Conservation (phyloP, 495 filamentous ascomycete genomes). For the Penicillium egyptiacum region DNA sequence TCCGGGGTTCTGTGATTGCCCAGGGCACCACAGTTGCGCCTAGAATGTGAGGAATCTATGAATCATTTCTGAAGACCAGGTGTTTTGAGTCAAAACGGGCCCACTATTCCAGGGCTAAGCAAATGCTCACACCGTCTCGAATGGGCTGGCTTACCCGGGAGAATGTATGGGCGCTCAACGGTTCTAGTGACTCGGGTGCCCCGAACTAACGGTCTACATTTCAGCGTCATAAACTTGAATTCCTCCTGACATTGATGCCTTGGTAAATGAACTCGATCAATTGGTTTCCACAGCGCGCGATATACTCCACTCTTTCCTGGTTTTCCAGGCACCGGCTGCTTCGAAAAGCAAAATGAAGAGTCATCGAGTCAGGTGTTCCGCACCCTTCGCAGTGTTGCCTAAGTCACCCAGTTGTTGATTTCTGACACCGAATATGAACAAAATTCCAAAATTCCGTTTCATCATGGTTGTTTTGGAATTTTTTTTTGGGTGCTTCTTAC, state of each 20-base stretch:
- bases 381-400: constrained; percentile 24
- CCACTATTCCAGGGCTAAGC: constrained; percentile 17
- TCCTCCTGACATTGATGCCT: constrained; percentile 20
- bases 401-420: constrained; percentile 16
- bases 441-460: neutral
- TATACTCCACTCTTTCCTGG: constrained; percentile 9
- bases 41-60: constrained; percentile 17
- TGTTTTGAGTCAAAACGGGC: constrained; percentile 10
- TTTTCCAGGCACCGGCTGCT: constrained; percentile 15
- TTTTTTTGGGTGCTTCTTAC: neutral
- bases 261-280: constrained; percentile 8
- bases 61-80: constrained; percentile 11
- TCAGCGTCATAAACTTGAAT: constrained; percentile 5
- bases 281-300: constrained; percentile 11
- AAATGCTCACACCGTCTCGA: constrained; percentile 19
- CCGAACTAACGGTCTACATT: constrained; percentile 24
- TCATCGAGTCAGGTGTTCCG: constrained; percentile 19
- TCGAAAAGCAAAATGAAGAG: constrained; percentile 18
- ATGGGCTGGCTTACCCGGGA: constrained; percentile 12
- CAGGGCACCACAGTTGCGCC: constrained; percentile 11
- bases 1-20: constrained; percentile 13
- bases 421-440: constrained; percentile 1
- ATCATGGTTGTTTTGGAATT: neutral
- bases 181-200: constrained; percentile 1
- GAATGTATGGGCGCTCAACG: constrained; percentile 10